Evolutionary conservation across 1,284 basidiomycete genomes (phyloP).

Genomic region (Anthracocystis setariae): DNA sequence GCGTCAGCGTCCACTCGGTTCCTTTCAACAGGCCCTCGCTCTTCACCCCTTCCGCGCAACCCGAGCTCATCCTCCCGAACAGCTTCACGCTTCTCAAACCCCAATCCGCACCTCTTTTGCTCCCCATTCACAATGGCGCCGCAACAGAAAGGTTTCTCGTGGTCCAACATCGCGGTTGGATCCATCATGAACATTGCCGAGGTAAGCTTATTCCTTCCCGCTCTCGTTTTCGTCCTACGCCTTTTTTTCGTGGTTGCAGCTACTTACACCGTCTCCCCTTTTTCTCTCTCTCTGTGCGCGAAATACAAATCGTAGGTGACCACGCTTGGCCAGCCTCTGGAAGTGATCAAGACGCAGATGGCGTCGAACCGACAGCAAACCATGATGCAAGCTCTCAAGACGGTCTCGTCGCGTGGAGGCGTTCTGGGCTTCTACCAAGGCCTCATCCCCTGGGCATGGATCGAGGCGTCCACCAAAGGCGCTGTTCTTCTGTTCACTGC

Average conservation of each 20-base stretch:
- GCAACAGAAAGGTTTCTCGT: slow-evolving; percentile 84
- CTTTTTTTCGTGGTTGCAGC: slow-evolving; percentile 8
- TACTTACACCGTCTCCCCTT: slow-evolving; percentile 7
- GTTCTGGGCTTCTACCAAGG: slow-evolving; percentile 94
- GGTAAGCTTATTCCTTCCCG: slow-evolving; percentile 75
- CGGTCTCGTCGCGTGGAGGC: slow-evolving; percentile 92
- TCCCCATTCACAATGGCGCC: slow-evolving; percentile 70
- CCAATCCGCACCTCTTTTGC: background rate
- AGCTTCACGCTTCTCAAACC: background rate
- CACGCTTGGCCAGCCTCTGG: slow-evolving; percentile 95
- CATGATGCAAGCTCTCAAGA: slow-evolving; percentile 85
- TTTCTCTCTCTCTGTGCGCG: slow-evolving; percentile 43
- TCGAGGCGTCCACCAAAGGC: slow-evolving; percentile 98
- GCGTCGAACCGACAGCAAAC: slow-evolving; percentile 74
- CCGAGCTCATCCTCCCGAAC: background rate
- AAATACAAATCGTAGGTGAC: slow-evolving; percentile 78
- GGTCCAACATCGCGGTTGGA: slow-evolving; percentile 99
- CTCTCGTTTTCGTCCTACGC: background rate
- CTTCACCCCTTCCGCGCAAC: background rate
- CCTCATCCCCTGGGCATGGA: slow-evolving; percentile 99
- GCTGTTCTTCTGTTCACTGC: slow-evolving; percentile 95
- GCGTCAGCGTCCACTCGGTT: no score
- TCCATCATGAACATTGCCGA: slow-evolving; percentile 77
- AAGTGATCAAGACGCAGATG: slow-evolving; percentile 88
- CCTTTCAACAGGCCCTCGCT: no score